These are phyloP conservation scores for Arthrobotrys pseudoclavata DNA, from an alignment of 2,329 filamentous ascomycete species.

Conservation along the genomic window DNA sequence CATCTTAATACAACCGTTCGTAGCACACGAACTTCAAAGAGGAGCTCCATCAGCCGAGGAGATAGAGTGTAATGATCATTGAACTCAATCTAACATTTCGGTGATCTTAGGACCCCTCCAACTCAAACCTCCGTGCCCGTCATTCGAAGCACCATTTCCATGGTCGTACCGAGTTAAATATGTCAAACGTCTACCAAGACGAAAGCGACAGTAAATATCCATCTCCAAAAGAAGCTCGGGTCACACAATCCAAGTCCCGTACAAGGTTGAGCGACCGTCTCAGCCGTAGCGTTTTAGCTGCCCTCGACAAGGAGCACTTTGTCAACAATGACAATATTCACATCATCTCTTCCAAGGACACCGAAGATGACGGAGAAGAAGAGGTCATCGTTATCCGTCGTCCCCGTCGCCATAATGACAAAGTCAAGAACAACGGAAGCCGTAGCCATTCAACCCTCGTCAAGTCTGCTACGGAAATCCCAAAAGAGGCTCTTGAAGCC, in stretches of 20 bases:
- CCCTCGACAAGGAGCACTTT: background rate
- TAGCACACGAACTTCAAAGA: background rate
- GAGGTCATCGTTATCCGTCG: conserved; percentile 15
- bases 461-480: conserved; percentile 28
- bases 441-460: conserved; percentile 18
- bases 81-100: background rate
- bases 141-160: background rate
- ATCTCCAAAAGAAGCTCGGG: background rate
- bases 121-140: background rate
- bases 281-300: background rate
- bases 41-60: background rate
- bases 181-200: background rate
- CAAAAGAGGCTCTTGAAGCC: conserved; percentile 14
- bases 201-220: conserved; percentile 9
- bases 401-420: conserved; percentile 3
- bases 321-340: background rate
- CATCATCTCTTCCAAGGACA: background rate
- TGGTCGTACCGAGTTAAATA: background rate
- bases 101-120: background rate
- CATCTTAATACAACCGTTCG: background rate
- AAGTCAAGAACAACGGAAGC: background rate
- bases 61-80: background rate
- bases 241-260: background rate
- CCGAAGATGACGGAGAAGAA: conserved; percentile 24
- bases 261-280: conserved; percentile 6